A percentile compares a stretch with the other conserved stretches of the same genome.
Conservation (phyloP, 164 flowering plant species). For the Magnolia changhungtana region DNA sequence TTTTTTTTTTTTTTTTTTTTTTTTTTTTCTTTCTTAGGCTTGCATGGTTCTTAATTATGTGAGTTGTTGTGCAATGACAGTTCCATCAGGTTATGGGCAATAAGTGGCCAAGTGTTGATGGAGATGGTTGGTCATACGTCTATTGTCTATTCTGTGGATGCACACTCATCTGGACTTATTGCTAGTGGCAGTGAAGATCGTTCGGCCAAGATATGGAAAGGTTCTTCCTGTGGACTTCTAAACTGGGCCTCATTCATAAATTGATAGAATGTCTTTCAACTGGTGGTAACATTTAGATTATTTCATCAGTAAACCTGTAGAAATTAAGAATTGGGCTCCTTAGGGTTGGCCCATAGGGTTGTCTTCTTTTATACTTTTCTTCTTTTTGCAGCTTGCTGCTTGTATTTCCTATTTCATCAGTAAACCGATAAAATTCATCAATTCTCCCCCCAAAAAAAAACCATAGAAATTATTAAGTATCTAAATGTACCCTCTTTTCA, state of each 20-base stretch:
- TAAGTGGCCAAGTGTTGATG: conserved; percentile 75
- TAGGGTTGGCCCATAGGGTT: too few relatives aligned
- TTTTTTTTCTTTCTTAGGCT: background rate
- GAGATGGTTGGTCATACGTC: conserved; percentile 99
- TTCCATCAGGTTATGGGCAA: conserved; percentile 83
- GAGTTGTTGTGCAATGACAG: conserved; percentile 36
- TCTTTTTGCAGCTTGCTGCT: background rate
- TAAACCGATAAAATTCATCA: background rate
- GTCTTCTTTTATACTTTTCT: background rate
- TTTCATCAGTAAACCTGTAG: background rate
- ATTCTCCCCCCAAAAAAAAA: background rate
- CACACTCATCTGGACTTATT: conserved; percentile 79
- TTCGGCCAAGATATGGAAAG: conserved; percentile 95
- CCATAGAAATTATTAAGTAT: too few relatives aligned
- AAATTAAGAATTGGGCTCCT: too few relatives aligned
- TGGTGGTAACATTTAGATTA: background rate
- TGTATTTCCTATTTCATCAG: background rate
- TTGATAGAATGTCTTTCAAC: background rate
- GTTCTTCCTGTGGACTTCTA: conserved; percentile 26
- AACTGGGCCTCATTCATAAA: background rate
- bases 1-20: too few relatives aligned
- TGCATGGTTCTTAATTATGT: conserved; percentile 5
- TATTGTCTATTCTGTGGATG: conserved; percentile 90
- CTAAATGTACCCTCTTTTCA: background rate
- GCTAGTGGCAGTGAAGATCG: conserved; percentile 96